Evolutionary conservation across 805 yeast species (phyloP), one percentile per base, ranked within the genome.

Genomic region (Candida vaughaniae): DNA sequence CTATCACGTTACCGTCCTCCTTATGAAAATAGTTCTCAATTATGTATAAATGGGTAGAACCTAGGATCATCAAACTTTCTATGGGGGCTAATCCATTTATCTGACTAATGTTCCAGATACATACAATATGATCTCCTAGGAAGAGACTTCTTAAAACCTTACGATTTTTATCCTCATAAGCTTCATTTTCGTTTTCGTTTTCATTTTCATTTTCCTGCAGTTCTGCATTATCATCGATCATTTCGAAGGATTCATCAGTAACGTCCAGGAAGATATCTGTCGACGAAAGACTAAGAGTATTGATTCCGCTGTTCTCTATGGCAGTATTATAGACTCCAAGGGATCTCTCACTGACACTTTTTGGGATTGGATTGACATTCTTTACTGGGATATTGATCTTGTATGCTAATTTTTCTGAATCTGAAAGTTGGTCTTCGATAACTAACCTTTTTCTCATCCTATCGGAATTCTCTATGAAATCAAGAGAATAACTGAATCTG

Each of bases 51-150:
- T 82, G 80, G 4, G 69, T 64, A 3, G 69, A 61, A 0, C 95
- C 95, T 25, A 82, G 55, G 18, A 88, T 83, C 56, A 88, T 61
- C 25, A 88, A 68, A 11, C 91, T 85, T 51, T 87, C 95, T 12
- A 73, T 65, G 2, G 89, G 79, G 20, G 80, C 85, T n/a, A 88
- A 61, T 0, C 95, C 96, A 39, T 82, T 62, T 15, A 89, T 76
- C 33, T 80, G 78, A 37, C 90, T 78, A 1, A 85, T 79, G 53
- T 88, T 88, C 81, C 86, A 81, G 12, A 88, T 60, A 10, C 77
- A 76, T n/a, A 66, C 72, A 16, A 89, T 85, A 31, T 71, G 72
- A 54, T 88, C 96, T 11, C 85, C 85, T 35, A 77, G 72, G 47
- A 64, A 79, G 37, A 88, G 61, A 48, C 85, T 75, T 40, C 90